Evolutionary conservation across 2,329 filamentous ascomycete species (phyloP), one percentile per base, ranked within the genome.

Genomic region (Penicillium paneum): DNA sequence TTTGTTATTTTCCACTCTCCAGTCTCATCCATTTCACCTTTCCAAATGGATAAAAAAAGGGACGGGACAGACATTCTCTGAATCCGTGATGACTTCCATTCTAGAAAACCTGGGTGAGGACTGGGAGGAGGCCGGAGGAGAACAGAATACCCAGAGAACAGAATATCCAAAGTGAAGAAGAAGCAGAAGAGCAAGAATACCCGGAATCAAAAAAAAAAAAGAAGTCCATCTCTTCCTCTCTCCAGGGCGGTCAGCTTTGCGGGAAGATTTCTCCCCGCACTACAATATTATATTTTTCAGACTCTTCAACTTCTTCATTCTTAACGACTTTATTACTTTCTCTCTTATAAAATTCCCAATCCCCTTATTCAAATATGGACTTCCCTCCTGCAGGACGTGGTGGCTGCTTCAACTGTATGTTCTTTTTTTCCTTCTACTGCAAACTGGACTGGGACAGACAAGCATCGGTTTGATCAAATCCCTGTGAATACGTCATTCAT

Each of bases 401-500:
- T 71, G 79, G 78, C 65, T 83, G 81, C 74, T 83, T 82, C 73
- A 83, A 83, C 73, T 83, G 81, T 82, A 68, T 74, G 79, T 80
- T 62, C 29, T 29, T 52, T 44, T 34, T 47, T 44, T 53, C 48
- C 13, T 29, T 24, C 21, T 24, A 24, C 24, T 39, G n/a, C 35
- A 26, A 32, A n/a, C 21, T 47, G 32, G 44, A 36, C 19, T 39
- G 5, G 21, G 19, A 26, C 24, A 38, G 24, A 38, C 8, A 28
- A 28, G 26, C 26, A 28, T 40, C 28, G 34, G 28, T 31, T 35
- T 11, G 21, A 17, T 36, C 21, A 29, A 43, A 32, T 29, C 45
- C 35, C 5, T 39, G 32, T 36, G 36, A 49, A 46, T 40, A 52
- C 49, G 49, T 52, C 50, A 52, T 26, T 52, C 35, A 13, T 29